Base-by-base conservation (phyloP, 192 early-diverging fungal genomes). In the Coemansia sp. region DNA sequence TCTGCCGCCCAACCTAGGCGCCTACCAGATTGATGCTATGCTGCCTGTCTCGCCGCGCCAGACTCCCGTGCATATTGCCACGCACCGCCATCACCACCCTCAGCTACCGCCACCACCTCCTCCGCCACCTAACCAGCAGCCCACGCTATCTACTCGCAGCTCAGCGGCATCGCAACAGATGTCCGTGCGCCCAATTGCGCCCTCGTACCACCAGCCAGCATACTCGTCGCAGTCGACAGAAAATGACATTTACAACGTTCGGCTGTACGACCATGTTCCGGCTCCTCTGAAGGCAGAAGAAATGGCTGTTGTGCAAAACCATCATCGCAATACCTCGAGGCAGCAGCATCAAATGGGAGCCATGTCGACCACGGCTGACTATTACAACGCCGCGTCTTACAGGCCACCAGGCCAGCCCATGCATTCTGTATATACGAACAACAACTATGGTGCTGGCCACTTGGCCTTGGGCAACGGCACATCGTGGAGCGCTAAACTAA, bases 201-300 rank as follows among this genome's bases (percentile, higher is more conserved):
- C 66, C 28, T 34, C 46, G 16, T 51, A 64, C 35, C 62, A 66
- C 26, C 45, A 51, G 26, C 21, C 68, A 34, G 38, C 67, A 9
- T 75, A 75, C 33, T 31, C 38, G 16, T 43, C 59, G 59, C 63
- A 66, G 21, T 60, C 73, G 36, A 58, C 58, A 9, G 67, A 70
- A 36, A 60, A 58, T 16, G 76, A 71, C 46, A 77, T 77, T n/a
- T 77, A 77, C 70, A 72, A 77, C 34, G 76, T 77, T 38, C 65
- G 70, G 43, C 53, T 77, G 48, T 69, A 72, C 59, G 76, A 77
- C 70, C 76, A 77, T 24, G 76, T 77, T 11, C 76, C 76, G 39
- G 35, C 66, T 45, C 76, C 76, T 20, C 58, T 77, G 37, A 66
- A 63, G 39, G 62, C 76, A 3, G 76, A 77, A 66, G 76, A 77